These are phyloP conservation scores for Flaveria brownii DNA, from an alignment of 129 eudicot genomes.

Conservation along the genomic window DNA sequence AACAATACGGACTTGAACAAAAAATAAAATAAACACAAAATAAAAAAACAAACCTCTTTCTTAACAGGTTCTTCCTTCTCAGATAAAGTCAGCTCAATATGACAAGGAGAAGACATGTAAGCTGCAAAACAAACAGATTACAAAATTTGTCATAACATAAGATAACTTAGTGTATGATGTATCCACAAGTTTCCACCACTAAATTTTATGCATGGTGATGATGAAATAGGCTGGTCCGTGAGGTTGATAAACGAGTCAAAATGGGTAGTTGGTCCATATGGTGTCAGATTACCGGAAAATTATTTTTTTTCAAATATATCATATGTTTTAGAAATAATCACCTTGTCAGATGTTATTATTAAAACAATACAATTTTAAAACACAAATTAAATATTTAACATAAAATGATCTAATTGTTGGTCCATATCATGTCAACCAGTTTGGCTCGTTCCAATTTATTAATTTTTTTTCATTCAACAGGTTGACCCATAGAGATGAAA, in stretches of 20 bases:
- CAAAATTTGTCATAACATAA: background rate
- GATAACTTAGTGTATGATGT: background rate
- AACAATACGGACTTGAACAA: background rate
- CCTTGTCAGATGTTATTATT: background rate
- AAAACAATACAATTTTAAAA: background rate
- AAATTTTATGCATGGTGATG: background rate
- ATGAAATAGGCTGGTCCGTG: background rate
- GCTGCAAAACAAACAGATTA: slow-evolving; percentile 32
- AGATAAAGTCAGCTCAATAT: slow-evolving; percentile 51
- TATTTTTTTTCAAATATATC: background rate
- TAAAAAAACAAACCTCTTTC: slow-evolving; percentile 41
- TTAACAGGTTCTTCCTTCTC: slow-evolving; percentile 63
- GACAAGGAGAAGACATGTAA: slow-evolving; percentile 65
- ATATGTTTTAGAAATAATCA: background rate
- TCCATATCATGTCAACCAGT: background rate
- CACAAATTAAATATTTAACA: background rate
- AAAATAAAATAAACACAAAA: background rate
- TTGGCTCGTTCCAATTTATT: background rate
- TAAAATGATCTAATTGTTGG: background rate
- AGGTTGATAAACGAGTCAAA: background rate
- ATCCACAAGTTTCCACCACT: background rate
- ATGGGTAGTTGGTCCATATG: background rate
- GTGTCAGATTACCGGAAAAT: background rate
- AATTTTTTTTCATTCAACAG: too few species aligned
- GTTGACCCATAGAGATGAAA: too few species aligned